Conservation (phyloP, 306 rosid genomes). For the Vicia sativa region DNA sequence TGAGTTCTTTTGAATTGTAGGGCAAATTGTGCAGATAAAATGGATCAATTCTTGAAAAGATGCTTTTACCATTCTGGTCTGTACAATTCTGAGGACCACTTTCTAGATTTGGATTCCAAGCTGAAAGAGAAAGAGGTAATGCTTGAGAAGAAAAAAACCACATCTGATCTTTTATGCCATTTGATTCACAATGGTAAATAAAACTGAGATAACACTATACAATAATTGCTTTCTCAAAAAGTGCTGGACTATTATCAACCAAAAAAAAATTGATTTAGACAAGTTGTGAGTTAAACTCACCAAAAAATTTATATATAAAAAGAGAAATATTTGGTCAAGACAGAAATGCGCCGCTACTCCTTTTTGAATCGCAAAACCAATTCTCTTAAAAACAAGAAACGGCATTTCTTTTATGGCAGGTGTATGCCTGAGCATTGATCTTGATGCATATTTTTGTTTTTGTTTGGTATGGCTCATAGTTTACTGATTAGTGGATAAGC, state of each 20-base stretch:
- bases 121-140: slow-evolving; percentile 77
- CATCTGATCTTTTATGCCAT: slow-evolving; percentile 9
- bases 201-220: too few species aligned
- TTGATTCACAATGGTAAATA: too few species aligned
- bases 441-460: slow-evolving; percentile 29
- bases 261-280: too few species aligned
- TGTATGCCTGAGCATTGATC: slow-evolving; percentile 18
- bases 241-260: too few species aligned
- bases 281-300: too few species aligned
- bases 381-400: too few species aligned
- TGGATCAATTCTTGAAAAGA: slow-evolving; percentile 79
- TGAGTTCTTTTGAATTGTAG: slow-evolving; percentile 46
- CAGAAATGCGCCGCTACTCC: too few species aligned
- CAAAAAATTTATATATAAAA: too few species aligned
- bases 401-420: slow-evolving; percentile 15
- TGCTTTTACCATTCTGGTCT: slow-evolving; percentile 95
- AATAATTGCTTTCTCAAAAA: too few species aligned
- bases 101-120: slow-evolving; percentile 65
- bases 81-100: slow-evolving; percentile 75
- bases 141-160: neutral
- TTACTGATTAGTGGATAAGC: neutral
- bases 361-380: too few species aligned
- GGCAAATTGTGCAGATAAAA: slow-evolving; percentile 88
- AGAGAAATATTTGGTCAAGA: too few species aligned
- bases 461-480: neutral